Evolutionary conservation across 1,139 yeast species (phyloP).

Genomic region (Pichia sp.): DNA sequence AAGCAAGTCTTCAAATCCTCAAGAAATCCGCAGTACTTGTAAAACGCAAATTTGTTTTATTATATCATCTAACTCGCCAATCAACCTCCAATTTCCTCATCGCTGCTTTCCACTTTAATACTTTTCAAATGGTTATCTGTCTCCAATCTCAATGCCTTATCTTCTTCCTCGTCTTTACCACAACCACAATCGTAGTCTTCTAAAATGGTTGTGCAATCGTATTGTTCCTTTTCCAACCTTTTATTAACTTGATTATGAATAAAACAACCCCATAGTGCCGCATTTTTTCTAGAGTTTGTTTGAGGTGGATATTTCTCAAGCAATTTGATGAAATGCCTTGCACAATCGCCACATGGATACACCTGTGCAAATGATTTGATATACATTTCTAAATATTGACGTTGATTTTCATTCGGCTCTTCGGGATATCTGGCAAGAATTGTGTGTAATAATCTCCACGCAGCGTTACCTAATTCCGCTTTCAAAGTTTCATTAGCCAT

Average conservation of each 20-base stretch:
- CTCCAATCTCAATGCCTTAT: conserved; percentile 24
- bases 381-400: conserved; percentile 48
- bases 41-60: too few species aligned
- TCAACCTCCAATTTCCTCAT: neutral
- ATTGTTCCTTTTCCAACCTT: conserved; percentile 56
- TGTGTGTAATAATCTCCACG: conserved; percentile 90
- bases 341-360: conserved; percentile 93
- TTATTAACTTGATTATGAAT: conserved; percentile 86
- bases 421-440: conserved; percentile 89
- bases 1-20: too few species aligned
- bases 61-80: too few species aligned
- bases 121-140: conserved; percentile 28
- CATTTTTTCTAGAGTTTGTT: conserved; percentile 62
- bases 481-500: conserved; percentile 62
- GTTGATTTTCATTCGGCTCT: conserved; percentile 56
- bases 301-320: conserved; percentile 79
- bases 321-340: conserved; percentile 74
- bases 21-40: too few species aligned
- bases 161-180: conserved; percentile 54
- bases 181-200: conserved; percentile 97
- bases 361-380: conserved; percentile 60
- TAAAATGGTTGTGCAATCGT: conserved; percentile 76
- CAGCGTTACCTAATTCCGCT: conserved; percentile 77
- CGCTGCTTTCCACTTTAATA: conserved; percentile 19
- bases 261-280: conserved; percentile 95